phyloP scores from a whole-genome alignment of 2,329 filamentous ascomycete genomes.

The Aspergillus uvarum region DNA sequence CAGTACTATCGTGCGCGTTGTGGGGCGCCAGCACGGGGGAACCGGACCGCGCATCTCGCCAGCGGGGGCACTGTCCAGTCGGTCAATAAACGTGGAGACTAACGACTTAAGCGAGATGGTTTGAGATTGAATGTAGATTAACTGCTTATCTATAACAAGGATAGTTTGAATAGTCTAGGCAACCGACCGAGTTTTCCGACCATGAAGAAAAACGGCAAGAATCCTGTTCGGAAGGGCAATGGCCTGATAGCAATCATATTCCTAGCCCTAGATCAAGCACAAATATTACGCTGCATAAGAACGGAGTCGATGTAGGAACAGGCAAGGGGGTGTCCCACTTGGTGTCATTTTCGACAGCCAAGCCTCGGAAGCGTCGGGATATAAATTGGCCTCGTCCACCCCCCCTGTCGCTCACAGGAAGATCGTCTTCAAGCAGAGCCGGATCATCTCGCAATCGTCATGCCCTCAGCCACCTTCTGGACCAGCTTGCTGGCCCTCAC shows the following conservation, averaged over 20 bases:
- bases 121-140: not conserved
- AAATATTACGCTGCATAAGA: no score
- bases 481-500: slow-evolving; percentile 4
- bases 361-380: not conserved
- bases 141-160: not conserved
- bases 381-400: not conserved
- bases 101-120: not conserved
- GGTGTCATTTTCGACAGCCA: not conserved
- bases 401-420: not conserved
- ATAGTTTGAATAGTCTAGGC: not conserved
- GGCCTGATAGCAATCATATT: no score
- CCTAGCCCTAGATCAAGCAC: not conserved
- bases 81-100: not conserved
- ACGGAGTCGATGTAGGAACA: no score
- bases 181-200: not conserved
- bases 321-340: not conserved
- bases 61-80: not conserved
- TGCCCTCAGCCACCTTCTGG: not conserved
- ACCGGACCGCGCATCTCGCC: not conserved
- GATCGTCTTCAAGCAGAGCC: not conserved
- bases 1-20: not conserved
- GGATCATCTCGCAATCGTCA: not conserved
- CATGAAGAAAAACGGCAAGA: no score
- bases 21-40: not conserved
- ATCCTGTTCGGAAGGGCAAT: no score